phyloP scores from a whole-genome alignment of 257 asterid species.

The Phtheirospermum japonicum region DNA sequence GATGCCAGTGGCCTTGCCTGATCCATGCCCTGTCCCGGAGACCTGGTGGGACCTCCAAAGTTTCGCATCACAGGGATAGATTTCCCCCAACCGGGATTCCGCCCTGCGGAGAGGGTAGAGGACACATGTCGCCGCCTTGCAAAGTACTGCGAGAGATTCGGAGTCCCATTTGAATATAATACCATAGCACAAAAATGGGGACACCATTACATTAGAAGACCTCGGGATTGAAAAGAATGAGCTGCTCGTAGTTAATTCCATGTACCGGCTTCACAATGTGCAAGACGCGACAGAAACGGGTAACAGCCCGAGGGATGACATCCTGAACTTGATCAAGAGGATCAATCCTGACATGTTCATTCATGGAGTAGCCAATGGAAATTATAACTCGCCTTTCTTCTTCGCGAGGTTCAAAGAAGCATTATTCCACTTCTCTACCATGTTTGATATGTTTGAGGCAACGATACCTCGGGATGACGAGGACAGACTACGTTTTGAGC shows the following conservation, averaged over 20 bases:
- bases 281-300: slow-evolving; percentile 41
- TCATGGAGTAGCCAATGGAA: slow-evolving; percentile 40
- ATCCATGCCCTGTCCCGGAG: no score
- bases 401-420: slow-evolving; percentile 49
- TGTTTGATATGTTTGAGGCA: slow-evolving; percentile 49
- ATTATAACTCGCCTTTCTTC: slow-evolving; percentile 48
- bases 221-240: slow-evolving; percentile 33
- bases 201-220: slow-evolving; percentile 38
- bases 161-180: no score
- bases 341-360: slow-evolving; percentile 45
- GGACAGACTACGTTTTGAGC: slow-evolving; percentile 30
- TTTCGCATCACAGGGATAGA: no score
- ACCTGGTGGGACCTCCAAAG: no score
- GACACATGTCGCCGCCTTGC: no score
- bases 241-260: slow-evolving; percentile 40
- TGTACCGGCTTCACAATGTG: slow-evolving; percentile 38
- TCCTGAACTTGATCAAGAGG: slow-evolving; percentile 40
- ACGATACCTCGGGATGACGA: slow-evolving; percentile 31
- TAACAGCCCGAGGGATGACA: slow-evolving; percentile 41
- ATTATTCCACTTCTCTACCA: slow-evolving; percentile 36
- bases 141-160: no score
- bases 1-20: no score
- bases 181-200: slow-evolving; percentile 54
- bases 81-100: no score
- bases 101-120: no score